phyloP scores from a whole-genome alignment of 345 rosid genomes.

The Moricandia arvensis region DNA sequence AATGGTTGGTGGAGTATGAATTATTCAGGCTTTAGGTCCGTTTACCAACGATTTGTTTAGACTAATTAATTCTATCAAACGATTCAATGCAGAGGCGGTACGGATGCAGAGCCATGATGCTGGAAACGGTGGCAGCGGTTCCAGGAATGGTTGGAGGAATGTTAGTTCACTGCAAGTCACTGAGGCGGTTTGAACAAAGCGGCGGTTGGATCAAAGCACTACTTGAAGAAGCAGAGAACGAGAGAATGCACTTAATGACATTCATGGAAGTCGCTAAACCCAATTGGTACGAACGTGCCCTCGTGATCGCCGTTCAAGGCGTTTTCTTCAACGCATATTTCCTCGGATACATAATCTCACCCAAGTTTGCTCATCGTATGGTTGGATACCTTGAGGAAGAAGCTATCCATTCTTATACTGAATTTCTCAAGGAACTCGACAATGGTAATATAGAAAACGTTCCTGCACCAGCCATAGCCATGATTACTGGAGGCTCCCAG shows the following conservation, averaged over 20 bases:
- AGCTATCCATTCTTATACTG: constrained; percentile 78
- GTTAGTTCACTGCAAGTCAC: constrained; percentile 70
- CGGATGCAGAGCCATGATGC: constrained; percentile 84
- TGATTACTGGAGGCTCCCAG: constrained; percentile 70
- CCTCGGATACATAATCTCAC: constrained; percentile 64
- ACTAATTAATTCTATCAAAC: not conserved
- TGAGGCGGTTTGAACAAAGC: constrained; percentile 66
- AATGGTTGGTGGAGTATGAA: no score
- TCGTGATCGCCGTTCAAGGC: constrained; percentile 65
- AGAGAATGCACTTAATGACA: constrained; percentile 86
- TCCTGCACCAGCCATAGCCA: constrained; percentile 72
- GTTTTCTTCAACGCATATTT: constrained; percentile 79
- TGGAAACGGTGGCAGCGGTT: constrained; percentile 79
- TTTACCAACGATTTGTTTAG: not conserved
- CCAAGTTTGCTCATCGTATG: constrained; percentile 74
- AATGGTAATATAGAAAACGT: constrained; percentile 68
- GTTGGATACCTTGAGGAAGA: constrained; percentile 87
- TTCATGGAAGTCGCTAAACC: constrained; percentile 81
- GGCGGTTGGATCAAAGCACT: constrained; percentile 82
- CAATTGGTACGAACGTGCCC: constrained; percentile 67
- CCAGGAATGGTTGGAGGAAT: constrained; percentile 83
- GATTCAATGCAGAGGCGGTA: constrained; percentile 48
- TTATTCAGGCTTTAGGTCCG: not conserved
- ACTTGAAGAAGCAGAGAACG: constrained; percentile 83
- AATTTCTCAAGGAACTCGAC: constrained; percentile 72